Conservation (phyloP, 352 stramenopile species). For the Phytophthora hybrid region DNA sequence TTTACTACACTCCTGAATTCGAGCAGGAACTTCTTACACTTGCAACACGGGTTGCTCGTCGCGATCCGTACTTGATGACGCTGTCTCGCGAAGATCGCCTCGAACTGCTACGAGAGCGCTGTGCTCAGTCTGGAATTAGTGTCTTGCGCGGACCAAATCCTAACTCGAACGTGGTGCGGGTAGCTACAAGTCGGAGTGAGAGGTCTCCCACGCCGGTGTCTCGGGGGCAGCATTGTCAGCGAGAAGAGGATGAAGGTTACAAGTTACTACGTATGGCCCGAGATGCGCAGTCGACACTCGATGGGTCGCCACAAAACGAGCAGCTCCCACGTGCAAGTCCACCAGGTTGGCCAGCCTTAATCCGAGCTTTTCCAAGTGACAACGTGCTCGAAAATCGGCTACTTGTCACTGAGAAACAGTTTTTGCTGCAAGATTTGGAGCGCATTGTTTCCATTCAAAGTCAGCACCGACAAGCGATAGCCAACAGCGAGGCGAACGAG, state of each 20-base stretch:
- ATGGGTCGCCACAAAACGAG: conserved; percentile 4
- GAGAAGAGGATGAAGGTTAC: conserved; percentile 38
- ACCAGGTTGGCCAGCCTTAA: conserved; percentile 37
- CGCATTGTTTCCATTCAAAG: conserved; percentile 39
- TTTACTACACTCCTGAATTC: conserved; percentile 75
- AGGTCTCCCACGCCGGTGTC: conserved; percentile 4
- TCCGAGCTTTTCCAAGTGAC: conserved; percentile 69
- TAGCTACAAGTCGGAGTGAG: conserved; percentile 21
- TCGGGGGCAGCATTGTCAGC: conserved; percentile 8
- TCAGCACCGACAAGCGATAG: conserved; percentile 31
- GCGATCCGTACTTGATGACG: conserved; percentile 73
- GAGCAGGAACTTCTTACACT: conserved; percentile 66
- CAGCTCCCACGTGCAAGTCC: conserved; percentile 5
- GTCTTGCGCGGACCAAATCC: conserved; percentile 59
- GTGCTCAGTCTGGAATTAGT: conserved; percentile 60
- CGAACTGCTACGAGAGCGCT: conserved; percentile 57
- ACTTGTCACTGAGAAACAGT: conserved; percentile 65
- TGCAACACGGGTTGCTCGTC: conserved; percentile 54
- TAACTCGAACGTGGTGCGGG: conserved; percentile 35
- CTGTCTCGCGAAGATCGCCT: conserved; percentile 55
- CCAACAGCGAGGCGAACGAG: not conserved
- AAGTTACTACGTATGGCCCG: conserved; percentile 22
- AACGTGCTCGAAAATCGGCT: conserved; percentile 53
- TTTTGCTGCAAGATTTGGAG: conserved; percentile 66
- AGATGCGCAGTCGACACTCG: conserved; percentile 32